A percentile compares a stretch with the other conserved stretches of the same genome.
Evolutionary conservation across 2,329 filamentous ascomycete genomes (phyloP).

Genomic region (Neurospora crassa): DNA sequence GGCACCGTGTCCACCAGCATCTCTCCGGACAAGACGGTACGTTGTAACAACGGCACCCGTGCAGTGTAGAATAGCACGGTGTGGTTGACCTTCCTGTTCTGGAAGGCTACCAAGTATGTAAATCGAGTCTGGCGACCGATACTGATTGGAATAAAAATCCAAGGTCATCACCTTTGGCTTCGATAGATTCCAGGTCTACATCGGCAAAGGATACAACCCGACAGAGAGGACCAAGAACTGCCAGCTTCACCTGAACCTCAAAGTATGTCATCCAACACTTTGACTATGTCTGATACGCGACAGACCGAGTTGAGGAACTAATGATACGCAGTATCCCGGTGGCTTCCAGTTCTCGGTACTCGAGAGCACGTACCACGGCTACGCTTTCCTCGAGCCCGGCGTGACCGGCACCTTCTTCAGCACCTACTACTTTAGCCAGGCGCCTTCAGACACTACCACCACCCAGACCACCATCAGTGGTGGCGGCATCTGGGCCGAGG

Average conservation of each 20-base stretch:
- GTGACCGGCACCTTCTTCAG: slow-evolving; percentile 35
- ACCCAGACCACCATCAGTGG: slow-evolving; percentile 33
- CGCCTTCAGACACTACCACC: slow-evolving; percentile 32
- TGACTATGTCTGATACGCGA: neutral
- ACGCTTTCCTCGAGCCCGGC: slow-evolving; percentile 34
- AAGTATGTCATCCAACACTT: slow-evolving; percentile 6
- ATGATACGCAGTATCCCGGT: slow-evolving; percentile 26
- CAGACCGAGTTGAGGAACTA: neutral
- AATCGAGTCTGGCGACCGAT: neutral
- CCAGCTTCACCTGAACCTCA: slow-evolving; percentile 35
- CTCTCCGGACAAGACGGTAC: slow-evolving; percentile 32
- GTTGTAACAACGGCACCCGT: slow-evolving; percentile 4
- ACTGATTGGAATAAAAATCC: neutral
- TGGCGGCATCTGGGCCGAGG: slow-evolving; percentile 30
- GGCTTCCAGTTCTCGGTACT: slow-evolving; percentile 38
- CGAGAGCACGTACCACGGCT: slow-evolving; percentile 39
- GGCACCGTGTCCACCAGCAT: slow-evolving; percentile 32
- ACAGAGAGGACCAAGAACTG: slow-evolving; percentile 36
- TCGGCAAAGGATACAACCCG: slow-evolving; percentile 29
- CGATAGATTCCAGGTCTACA: slow-evolving; percentile 37
- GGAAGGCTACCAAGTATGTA: neutral
- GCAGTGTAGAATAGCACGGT: neutral
- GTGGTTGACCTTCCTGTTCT: neutral
- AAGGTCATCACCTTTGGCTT: slow-evolving; percentile 38
- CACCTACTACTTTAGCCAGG: slow-evolving; percentile 39